Conservation (phyloP, 768 basidiomycete genomes). For the Dacryopinax spathularia region DNA sequence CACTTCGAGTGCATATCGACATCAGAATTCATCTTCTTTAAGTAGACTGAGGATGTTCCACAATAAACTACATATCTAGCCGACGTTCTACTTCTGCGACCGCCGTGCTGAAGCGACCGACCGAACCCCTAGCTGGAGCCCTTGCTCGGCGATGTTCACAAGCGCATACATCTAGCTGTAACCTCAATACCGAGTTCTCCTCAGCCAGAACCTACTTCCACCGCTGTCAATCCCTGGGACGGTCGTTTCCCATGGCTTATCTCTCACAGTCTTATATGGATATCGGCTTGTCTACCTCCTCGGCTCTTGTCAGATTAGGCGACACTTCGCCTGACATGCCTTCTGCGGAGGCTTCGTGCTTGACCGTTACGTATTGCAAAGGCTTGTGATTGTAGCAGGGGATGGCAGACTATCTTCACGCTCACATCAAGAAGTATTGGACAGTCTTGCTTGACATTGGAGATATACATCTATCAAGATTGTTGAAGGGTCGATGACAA, state of each 20-base stretch:
- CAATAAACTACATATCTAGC: no score
- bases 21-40: no score
- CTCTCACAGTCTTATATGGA: neutral
- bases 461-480: neutral
- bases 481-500: neutral
- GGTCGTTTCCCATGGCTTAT: neutral
- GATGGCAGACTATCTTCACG: no score
- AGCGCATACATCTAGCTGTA: neutral
- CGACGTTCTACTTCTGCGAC: no score
- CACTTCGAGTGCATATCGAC: no score
- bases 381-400: no score
- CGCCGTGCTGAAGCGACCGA: no score
- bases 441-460: neutral
- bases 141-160: no score
- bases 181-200: neutral
- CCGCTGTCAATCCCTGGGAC: neutral
- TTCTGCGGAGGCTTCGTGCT: no score
- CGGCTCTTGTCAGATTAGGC: neutral
- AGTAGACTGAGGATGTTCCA: no score
- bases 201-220: neutral
- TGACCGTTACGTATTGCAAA: neutral
- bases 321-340: no score
- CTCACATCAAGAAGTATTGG: neutral
- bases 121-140: no score
- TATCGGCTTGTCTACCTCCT: neutral